Percentiles rank a stretch among this genome's conserved stretches.
Evolutionary conservation across 441 rosid genomes (phyloP).

Genomic region (Hura crepitans): DNA sequence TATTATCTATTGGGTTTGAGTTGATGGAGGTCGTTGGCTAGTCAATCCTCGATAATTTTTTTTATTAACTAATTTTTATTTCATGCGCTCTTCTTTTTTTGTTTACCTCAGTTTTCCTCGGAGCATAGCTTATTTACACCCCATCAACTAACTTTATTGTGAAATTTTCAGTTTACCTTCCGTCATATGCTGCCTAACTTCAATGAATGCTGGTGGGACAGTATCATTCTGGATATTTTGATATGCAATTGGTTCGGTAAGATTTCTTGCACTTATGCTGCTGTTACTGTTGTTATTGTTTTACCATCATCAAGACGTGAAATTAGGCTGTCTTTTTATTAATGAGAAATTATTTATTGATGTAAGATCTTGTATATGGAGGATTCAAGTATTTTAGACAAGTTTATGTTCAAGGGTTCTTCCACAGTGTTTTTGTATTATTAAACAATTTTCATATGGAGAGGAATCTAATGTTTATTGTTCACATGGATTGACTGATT

Average conservation of each 20-base stretch:
- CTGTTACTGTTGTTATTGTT: not conserved
- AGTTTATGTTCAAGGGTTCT: not conserved
- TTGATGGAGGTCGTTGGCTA: constrained; percentile 74
- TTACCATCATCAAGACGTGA: constrained; percentile 7
- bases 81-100: no score
- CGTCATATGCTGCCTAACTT: constrained; percentile 99
- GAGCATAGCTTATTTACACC: constrained; percentile 13
- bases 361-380: not conserved
- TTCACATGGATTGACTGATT: not conserved
- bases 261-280: constrained; percentile 27
- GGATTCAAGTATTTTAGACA: not conserved
- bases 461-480: not conserved
- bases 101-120: not conserved
- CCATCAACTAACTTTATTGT: constrained; percentile 19
- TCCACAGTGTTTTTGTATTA: no score
- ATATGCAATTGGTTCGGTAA: constrained; percentile 99
- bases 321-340: constrained; percentile 2
- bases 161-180: constrained; percentile 72
- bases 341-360: not conserved
- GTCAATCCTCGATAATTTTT: constrained; percentile 11
- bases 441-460: not conserved
- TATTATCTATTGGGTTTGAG: constrained; percentile 96
- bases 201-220: constrained; percentile 99
- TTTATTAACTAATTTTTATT: no score
- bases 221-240: constrained; percentile 90